A percentile compares a stretch with the other conserved stretches of the same genome.
Evolutionary conservation across 2,329 filamentous ascomycete genomes (phyloP).

Genomic region (Furcasterigmium furcatum): DNA sequence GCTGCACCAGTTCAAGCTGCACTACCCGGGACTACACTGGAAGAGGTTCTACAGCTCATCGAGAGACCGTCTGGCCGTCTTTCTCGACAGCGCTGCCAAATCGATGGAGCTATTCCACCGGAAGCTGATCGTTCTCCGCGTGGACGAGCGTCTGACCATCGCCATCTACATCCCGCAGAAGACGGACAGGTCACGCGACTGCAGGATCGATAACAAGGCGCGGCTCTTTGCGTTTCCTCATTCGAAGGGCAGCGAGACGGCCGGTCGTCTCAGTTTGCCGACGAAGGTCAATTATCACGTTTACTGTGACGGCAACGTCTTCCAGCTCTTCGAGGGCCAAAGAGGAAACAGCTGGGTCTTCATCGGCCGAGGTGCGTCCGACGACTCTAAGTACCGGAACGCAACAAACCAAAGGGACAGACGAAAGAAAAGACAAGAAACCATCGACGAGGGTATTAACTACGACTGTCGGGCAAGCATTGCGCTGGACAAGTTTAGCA

Average conservation of each 20-base stretch:
- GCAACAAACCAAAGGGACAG: constrained; percentile 23
- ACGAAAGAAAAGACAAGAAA: constrained; percentile 11
- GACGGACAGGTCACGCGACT: constrained; percentile 26
- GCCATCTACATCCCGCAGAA: constrained; percentile 34
- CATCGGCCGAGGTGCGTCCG: constrained; percentile 20
- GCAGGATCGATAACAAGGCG: constrained; percentile 25
- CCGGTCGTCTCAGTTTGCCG: constrained; percentile 26
- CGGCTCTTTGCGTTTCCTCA: constrained; percentile 34
- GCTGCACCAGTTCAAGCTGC: constrained; percentile 24
- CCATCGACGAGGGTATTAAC: background rate
- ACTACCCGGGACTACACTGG: constrained; percentile 30
- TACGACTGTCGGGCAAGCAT: constrained; percentile 20
- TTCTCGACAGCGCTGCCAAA: constrained; percentile 23
- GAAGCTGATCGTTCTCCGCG: constrained; percentile 31
- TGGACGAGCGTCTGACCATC: constrained; percentile 31
- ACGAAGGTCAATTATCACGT: constrained; percentile 29
- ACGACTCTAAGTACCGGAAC: constrained; percentile 25
- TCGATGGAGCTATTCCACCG: constrained; percentile 31
- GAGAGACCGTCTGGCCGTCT: constrained; percentile 27
- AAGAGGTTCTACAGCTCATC: constrained; percentile 29
- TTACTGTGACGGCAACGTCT: constrained; percentile 27
- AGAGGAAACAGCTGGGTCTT: constrained; percentile 33
- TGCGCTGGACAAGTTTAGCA: constrained; percentile 32
- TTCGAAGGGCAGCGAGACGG: constrained; percentile 26
- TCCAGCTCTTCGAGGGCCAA: constrained; percentile 32